These are phyloP conservation scores for Sextonia rubra DNA, from an alignment of 164 flowering plant genomes.

Conservation along the genomic window DNA sequence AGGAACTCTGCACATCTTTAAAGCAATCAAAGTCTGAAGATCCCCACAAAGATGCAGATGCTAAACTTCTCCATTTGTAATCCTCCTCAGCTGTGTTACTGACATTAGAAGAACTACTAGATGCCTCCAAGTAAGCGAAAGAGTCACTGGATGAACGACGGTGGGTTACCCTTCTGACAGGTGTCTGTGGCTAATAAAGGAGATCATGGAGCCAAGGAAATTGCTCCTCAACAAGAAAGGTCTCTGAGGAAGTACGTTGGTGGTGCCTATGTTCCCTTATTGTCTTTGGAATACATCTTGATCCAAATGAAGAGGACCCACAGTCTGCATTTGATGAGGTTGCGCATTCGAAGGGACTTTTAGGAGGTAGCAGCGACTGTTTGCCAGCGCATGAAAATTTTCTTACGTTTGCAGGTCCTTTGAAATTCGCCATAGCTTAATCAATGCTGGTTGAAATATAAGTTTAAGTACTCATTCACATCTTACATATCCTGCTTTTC, in stretches of 20 bases:
- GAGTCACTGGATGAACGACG: constrained; percentile 92
- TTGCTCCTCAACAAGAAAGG: constrained; percentile 71
- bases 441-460: background rate
- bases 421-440: constrained; percentile 54
- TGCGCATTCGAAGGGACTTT: constrained; percentile 65
- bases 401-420: constrained; percentile 53
- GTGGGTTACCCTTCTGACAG: constrained; percentile 66
- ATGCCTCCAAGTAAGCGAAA: constrained; percentile 64
- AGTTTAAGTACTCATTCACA: too few species aligned
- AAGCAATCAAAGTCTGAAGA: constrained; percentile 47
- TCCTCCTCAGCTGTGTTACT: constrained; percentile 45
- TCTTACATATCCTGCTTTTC: too few species aligned
- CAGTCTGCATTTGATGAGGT: constrained; percentile 61
- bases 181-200: constrained; percentile 85
- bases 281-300: constrained; percentile 50
- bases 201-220: constrained; percentile 97
- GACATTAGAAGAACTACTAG: constrained; percentile 32
- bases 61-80: constrained; percentile 28
- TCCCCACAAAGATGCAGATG: constrained; percentile 45
- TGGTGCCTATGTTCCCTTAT: constrained; percentile 53
- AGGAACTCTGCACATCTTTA: constrained; percentile 37
- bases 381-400: constrained; percentile 47
- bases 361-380: constrained; percentile 79
- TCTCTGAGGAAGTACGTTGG: constrained; percentile 84
- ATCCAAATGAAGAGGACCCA: constrained; percentile 38